These are phyloP conservation scores for Chytridium lagenaria DNA, from an alignment of 371 early-diverging fungal genomes.

Conservation along the genomic window DNA sequence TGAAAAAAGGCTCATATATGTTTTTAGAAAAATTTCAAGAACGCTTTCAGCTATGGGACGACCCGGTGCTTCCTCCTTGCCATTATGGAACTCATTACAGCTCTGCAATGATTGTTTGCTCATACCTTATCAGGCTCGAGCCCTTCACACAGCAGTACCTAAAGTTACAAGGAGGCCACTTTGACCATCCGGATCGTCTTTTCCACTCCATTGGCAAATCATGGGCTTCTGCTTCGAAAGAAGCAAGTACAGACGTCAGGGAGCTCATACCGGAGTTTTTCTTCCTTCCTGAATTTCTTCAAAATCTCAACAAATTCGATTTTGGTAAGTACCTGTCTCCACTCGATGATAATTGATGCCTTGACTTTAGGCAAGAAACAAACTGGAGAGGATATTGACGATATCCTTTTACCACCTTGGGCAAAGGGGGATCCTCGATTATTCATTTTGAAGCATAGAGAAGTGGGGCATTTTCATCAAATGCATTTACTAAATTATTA, in stretches of 20 bases:
- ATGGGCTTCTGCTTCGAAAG: constrained; percentile 41
- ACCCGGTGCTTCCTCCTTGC: constrained; percentile 37
- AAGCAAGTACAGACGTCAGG: constrained; percentile 45
- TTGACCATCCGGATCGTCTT: constrained; percentile 49
- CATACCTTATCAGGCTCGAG: constrained; percentile 44
- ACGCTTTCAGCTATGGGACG: constrained; percentile 44
- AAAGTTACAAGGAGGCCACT: constrained; percentile 59
- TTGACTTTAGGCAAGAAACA: constrained; percentile 65
- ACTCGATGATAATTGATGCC: too few relatives aligned
- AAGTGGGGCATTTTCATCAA: constrained; percentile 43
- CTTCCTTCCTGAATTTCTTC: constrained; percentile 44
- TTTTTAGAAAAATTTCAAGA: constrained; percentile 39
- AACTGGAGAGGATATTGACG: constrained; percentile 75
- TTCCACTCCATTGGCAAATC: constrained; percentile 45
- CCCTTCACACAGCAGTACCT: constrained; percentile 59
- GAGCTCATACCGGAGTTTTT: constrained; percentile 55
- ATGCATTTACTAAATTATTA: background rate
- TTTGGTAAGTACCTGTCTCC: constrained; percentile 47
- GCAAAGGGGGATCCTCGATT: constrained; percentile 78
- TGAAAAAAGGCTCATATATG: too few relatives aligned
- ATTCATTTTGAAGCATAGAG: constrained; percentile 81
- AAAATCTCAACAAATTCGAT: constrained; percentile 38
- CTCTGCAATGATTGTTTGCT: constrained; percentile 49
- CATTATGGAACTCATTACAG: constrained; percentile 52
- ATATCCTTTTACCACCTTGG: constrained; percentile 85